Percentiles rank a stretch among this genome's conserved stretches.
Evolutionary conservation across 2,329 filamentous ascomycete genomes (phyloP).

Genomic region (Pestalotiopsis sp.): DNA sequence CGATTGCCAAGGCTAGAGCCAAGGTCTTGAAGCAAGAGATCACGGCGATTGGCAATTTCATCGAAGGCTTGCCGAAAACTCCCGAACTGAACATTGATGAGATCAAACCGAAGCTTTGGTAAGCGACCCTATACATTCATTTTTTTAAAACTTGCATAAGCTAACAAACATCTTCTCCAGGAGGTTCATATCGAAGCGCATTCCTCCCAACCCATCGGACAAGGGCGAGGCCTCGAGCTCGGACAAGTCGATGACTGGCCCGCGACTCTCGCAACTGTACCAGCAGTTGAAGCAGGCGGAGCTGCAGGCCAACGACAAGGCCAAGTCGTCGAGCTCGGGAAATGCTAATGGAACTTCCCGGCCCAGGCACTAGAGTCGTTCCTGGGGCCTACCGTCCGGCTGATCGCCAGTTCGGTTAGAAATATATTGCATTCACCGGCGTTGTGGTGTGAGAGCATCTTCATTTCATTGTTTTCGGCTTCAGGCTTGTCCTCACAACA

Average conservation of each 20-base stretch:
- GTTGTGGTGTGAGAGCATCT: slow-evolving; percentile 30
- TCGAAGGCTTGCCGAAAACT: slow-evolving; percentile 31
- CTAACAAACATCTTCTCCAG: slow-evolving; percentile 20
- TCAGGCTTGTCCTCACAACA: slow-evolving; percentile 26
- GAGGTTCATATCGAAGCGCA: slow-evolving; percentile 35
- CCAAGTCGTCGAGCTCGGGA: slow-evolving; percentile 22
- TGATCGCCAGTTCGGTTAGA: neutral
- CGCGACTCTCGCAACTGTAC: slow-evolving; percentile 30
- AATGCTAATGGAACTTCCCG: slow-evolving; percentile 27
- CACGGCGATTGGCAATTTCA: slow-evolving; percentile 35
- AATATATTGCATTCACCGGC: slow-evolving; percentile 31
- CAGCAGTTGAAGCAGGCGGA: slow-evolving; percentile 29
- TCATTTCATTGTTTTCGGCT: slow-evolving; percentile 20
- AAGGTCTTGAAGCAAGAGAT: slow-evolving; percentile 34
- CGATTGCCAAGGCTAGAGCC: slow-evolving; percentile 31
- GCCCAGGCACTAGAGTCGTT: slow-evolving; percentile 16
- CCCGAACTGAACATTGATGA: slow-evolving; percentile 28
- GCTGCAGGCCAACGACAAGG: slow-evolving; percentile 24
- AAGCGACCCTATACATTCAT: slow-evolving; percentile 13
- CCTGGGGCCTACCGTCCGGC: neutral
- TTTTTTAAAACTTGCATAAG: slow-evolving; percentile 8
- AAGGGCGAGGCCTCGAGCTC: slow-evolving; percentile 18
- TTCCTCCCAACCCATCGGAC: slow-evolving; percentile 29
- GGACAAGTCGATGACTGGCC: slow-evolving; percentile 32
- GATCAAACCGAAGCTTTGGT: slow-evolving; percentile 36